Conservation (phyloP, 2,329 filamentous ascomycete genomes). For the Ceratocystis destructans region DNA sequence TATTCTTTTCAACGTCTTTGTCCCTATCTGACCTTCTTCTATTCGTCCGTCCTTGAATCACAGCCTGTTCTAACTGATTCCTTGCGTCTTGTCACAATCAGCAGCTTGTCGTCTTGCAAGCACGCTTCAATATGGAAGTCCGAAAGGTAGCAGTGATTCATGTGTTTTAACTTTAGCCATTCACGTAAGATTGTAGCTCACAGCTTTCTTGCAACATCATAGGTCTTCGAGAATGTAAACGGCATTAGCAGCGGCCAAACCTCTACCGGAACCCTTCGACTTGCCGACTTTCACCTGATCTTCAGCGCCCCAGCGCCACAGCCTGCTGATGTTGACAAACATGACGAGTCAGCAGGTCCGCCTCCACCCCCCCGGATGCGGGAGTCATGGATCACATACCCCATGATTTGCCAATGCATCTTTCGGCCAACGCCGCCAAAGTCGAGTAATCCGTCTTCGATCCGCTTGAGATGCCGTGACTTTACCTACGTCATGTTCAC, state of each 20-base stretch:
- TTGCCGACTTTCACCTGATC: slow-evolving; percentile 49
- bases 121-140: slow-evolving; percentile 13
- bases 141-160: slow-evolving; percentile 13
- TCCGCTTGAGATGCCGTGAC: slow-evolving; percentile 80
- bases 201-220: slow-evolving; percentile 3
- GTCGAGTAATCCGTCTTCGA: slow-evolving; percentile 60
- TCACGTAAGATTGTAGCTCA: slow-evolving; percentile 8
- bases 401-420: slow-evolving; percentile 71
- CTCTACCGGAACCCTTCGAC: slow-evolving; percentile 42
- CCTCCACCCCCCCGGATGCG: slow-evolving; percentile 28
- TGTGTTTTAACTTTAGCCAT: neutral
- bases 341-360: slow-evolving; percentile 20
- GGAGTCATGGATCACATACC: slow-evolving; percentile 89
- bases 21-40: neutral
- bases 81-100: neutral
- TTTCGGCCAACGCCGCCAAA: slow-evolving; percentile 58
- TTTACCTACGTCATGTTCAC: slow-evolving; percentile 90
- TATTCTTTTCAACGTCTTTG: neutral
- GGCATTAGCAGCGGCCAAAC: slow-evolving; percentile 46
- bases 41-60: neutral
- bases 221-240: slow-evolving; percentile 45
- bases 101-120: neutral
- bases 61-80: neutral
- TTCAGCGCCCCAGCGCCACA: slow-evolving; percentile 34
- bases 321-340: slow-evolving; percentile 22